Base-by-base conservation (phyloP, 2,329 filamentous ascomycete genomes). In the Ophioceras dolichostomum region DNA sequence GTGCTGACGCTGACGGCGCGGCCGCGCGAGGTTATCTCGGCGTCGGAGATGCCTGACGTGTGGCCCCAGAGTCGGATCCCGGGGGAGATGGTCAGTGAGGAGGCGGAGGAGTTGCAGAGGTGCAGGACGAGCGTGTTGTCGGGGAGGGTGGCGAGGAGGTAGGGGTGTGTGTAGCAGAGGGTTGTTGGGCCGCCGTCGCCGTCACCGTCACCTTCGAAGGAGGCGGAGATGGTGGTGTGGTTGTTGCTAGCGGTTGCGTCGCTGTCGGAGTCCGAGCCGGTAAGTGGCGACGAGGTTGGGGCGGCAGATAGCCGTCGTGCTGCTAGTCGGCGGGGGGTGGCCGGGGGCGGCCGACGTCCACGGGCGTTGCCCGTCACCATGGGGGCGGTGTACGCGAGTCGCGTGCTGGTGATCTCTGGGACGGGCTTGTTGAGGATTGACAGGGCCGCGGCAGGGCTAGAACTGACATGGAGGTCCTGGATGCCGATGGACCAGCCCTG, bases 1-100 rank as follows among this genome's bases (percentile, higher is more conserved):
- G 70, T 70, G 57, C 83, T 91, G 36, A 94, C 80, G n/a, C 85
- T 93, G 4, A 95, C 83, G 0, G 87, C 88, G 56, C 88, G 93
- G 14, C 87, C 87, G 27, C 83, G 75, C 32, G 82, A 75, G 14
- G 83, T 88, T 38, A 94, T 84, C 49, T 93, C 80, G 7, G 84
- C 86, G 22, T 84, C 80, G 34, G 83, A 85, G 24, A 95, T 85
- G 3, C 83, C 84, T 2, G 87, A 93, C 0, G 88, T 94, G 52
- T 94, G 88, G 7, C 88, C 88, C 83, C 85, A 94, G 5, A 95
- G 71, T 20, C 85, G 72, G 44, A 78, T 79, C 1, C 83, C 84
- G 0, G 76, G 62, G 27, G 82, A 80, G 39, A 95, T 78, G 1
- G 71, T 73, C 2, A 94, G 65, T 0, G 66, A 61, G 0, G 73